These are phyloP conservation scores for Plantago ovata DNA, from an alignment of 257 asterid genomes.

Conservation along the genomic window DNA sequence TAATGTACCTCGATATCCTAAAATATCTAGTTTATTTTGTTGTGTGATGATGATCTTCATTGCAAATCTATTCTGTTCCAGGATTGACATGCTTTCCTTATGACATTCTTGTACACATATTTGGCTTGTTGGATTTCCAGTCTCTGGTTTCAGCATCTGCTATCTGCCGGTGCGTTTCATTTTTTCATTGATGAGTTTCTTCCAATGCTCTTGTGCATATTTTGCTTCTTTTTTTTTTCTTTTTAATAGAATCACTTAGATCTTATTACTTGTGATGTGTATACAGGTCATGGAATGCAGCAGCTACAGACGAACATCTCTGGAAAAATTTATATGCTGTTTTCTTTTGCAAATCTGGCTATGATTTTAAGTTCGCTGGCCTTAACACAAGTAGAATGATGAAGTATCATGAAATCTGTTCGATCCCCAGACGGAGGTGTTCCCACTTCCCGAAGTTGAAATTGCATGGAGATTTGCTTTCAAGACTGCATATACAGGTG, in stretches of 20 bases:
- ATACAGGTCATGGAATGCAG: slow-evolving; percentile 67
- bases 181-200: slow-evolving; percentile 6
- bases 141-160: slow-evolving; percentile 66
- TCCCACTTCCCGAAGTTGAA: slow-evolving; percentile 17
- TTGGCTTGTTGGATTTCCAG: slow-evolving; percentile 61
- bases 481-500: slow-evolving; percentile 47
- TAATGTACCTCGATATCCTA: too few species aligned
- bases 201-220: not conserved
- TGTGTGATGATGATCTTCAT: too few species aligned
- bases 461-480: slow-evolving; percentile 47
- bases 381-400: slow-evolving; percentile 15
- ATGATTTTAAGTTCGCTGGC: slow-evolving; percentile 11
- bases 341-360: slow-evolving; percentile 34
- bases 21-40: too few species aligned
- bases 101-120: slow-evolving; percentile 64
- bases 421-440: slow-evolving; percentile 15
- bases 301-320: slow-evolving; percentile 60
- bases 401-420: slow-evolving; percentile 15
- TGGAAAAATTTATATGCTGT: slow-evolving; percentile 50
- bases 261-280: slow-evolving; percentile 9
- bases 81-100: slow-evolving; percentile 48
- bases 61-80: slow-evolving; percentile 23
- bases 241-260: not conserved
- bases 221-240: too few species aligned
- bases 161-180: slow-evolving; percentile 58